Evolutionary conservation across 31 red algal species (phyloP), one percentile per base, ranked within the genome.

Genomic region (Asparagopsis taxiformis): DNA sequence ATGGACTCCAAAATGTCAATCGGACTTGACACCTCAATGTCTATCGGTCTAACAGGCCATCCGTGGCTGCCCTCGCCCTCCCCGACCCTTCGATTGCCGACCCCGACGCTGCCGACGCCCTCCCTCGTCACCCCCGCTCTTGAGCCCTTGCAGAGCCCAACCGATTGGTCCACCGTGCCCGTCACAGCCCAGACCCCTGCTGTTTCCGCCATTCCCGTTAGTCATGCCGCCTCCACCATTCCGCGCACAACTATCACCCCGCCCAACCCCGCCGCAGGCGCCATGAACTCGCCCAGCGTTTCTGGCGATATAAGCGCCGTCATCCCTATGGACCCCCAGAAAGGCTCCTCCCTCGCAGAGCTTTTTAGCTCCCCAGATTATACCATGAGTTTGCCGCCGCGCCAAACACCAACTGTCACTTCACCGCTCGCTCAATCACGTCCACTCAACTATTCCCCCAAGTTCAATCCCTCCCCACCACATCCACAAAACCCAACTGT

Each of bases 131-230:
- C 75, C 31, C 61, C 62, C 20, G 58, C 51, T 38, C 62, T 49
- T 10, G 68, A 55, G 31, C 37, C 68, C 41, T 48, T 55, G 0
- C 68, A 41, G n/a, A 29, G 31, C 50, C 17, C 48, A 44, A 32
- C 75, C 60, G 75, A 80, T 25, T 80, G 75, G 75, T 38, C 44
- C 17, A 48, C 66, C 21, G n/a, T n/a, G n/a, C n/a, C n/a, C n/a
- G n/a, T n/a, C n/a, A n/a, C n/a, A n/a, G n/a, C n/a, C n/a, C n/a
- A n/a, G n/a, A n/a, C n/a, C n/a, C n/a, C n/a, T n/a, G 32, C 63
- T 7, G 62, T 68, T 2, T 57, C 62, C 35, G 62, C 75, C 50
- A 34, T 48, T 30, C 46, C 68, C 29, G 46, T 29, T 29, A n/a
- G 51, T 2, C 28, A 55, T 19, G 31, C 46, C 1, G 25, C 68